These are phyloP conservation scores for Penicillium occitanis DNA, from an alignment of 2,329 filamentous ascomycete species.

Conservation along the genomic window DNA sequence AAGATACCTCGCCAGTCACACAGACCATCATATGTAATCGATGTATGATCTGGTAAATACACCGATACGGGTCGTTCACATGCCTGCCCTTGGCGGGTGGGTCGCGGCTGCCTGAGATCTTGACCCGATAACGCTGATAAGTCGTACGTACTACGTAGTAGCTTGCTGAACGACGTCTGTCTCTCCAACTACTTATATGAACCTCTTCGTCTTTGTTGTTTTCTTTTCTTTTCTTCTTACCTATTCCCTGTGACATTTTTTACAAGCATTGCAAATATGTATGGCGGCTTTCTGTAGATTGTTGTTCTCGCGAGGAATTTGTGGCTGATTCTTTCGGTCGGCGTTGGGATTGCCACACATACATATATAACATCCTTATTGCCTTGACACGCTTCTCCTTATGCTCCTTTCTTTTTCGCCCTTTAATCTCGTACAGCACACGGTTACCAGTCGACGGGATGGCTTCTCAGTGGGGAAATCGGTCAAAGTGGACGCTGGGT, in stretches of 20 bases:
- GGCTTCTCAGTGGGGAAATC: constrained; percentile 28
- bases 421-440: background rate
- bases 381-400: background rate
- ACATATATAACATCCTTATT: background rate
- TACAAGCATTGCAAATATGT: background rate
- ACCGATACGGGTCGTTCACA: background rate
- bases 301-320: background rate
- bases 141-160: background rate
- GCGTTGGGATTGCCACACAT: background rate
- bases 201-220: background rate
- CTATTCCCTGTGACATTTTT: background rate
- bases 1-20: background rate
- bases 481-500: constrained; percentile 63
- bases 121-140: constrained; percentile 11
- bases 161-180: background rate
- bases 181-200: constrained; percentile 4
- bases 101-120: background rate
- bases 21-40: background rate
- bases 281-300: constrained; percentile 11
- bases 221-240: background rate
- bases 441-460: constrained; percentile 6
- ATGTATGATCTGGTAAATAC: background rate
- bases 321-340: constrained; percentile 2
- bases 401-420: background rate
- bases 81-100: background rate